A percentile compares a stretch with the other conserved stretches of the same genome.
Conservation (phyloP, 352 stramenopile genomes). For the Phytophthora multivora region DNA sequence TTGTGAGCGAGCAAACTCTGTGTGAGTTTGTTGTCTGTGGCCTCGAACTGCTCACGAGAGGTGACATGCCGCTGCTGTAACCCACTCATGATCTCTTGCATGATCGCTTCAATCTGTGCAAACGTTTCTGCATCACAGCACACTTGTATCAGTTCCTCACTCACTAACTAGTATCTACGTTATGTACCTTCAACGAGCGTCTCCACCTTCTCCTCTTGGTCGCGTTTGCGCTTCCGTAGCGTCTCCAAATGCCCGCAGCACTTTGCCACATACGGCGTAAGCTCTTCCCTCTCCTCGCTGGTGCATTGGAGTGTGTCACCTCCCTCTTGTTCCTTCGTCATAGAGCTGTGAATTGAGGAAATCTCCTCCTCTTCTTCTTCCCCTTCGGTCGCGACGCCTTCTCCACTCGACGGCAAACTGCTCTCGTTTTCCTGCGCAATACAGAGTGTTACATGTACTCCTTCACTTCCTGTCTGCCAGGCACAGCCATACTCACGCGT, state of each 20-base stretch:
- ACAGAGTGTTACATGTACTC: background rate
- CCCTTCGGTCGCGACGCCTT: conserved; percentile 36
- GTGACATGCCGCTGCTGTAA: conserved; percentile 43
- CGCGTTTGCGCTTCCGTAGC: conserved; percentile 55
- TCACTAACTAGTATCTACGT: background rate
- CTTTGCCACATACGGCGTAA: conserved; percentile 50
- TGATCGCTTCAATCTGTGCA: conserved; percentile 45
- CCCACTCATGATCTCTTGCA: conserved; percentile 45
- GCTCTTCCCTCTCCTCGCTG: conserved; percentile 28
- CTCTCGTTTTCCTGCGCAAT: conserved; percentile 30
- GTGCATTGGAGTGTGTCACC: background rate
- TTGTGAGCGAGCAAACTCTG: conserved; percentile 41
- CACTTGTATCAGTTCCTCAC: background rate
- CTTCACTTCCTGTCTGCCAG: background rate
- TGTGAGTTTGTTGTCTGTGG: conserved; percentile 30
- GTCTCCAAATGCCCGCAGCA: conserved; percentile 44
- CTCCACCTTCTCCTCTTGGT: conserved; percentile 62
- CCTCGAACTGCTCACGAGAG: conserved; percentile 43
- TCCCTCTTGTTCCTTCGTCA: conserved; percentile 5
- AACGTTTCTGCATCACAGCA: conserved; percentile 38
- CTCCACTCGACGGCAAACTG: conserved; percentile 26
- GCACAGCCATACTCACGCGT: conserved; percentile 9
- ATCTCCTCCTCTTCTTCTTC: conserved; percentile 34
- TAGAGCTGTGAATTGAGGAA: conserved; percentile 6
- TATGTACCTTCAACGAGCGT: conserved; percentile 51